A percentile compares a stretch with the other conserved stretches of the same genome.
phyloP scores from a whole-genome alignment of 345 rosid genomes.

The Gossypium stocksii region DNA sequence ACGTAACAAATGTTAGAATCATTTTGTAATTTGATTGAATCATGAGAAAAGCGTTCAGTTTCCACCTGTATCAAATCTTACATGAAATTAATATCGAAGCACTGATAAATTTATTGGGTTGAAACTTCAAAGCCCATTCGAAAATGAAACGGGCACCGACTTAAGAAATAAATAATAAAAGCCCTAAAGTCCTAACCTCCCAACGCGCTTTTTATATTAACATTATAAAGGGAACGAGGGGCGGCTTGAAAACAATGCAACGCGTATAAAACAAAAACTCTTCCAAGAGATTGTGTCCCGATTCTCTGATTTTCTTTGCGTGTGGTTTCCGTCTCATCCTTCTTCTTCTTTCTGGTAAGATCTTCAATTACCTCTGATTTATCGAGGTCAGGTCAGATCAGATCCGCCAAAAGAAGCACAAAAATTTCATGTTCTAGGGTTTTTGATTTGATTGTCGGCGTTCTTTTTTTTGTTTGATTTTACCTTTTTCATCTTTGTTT shows the following conservation, averaged over 20 bases:
- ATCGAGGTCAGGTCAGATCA: constrained; percentile 11
- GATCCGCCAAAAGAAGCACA: constrained; percentile 1
- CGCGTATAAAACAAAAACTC: neutral
- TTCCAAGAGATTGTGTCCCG: neutral
- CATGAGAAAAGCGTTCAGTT: too few species aligned
- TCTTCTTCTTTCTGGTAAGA: constrained; percentile 9
- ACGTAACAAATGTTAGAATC: too few species aligned
- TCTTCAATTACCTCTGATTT: constrained; percentile 10
- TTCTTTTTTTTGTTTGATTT: neutral
- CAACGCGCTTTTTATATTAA: neutral
- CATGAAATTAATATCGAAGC: too few species aligned
- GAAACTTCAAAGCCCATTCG: neutral
- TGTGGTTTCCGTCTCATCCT: neutral
- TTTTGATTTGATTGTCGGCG: neutral
- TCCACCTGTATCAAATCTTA: too few species aligned
- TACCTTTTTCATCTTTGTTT: neutral
- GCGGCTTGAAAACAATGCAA: neutral
- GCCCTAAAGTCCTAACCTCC: neutral
- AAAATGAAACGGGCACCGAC: neutral
- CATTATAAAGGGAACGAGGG: neutral
- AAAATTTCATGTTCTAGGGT: neutral
- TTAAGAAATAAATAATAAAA: neutral
- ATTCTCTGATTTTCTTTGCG: constrained; percentile 5
- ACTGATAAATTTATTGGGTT: neutral
- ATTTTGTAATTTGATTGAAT: too few species aligned